These are phyloP conservation scores for Colletotrichum tabaci DNA, from an alignment of 2,329 filamentous ascomycete species.

Conservation along the genomic window DNA sequence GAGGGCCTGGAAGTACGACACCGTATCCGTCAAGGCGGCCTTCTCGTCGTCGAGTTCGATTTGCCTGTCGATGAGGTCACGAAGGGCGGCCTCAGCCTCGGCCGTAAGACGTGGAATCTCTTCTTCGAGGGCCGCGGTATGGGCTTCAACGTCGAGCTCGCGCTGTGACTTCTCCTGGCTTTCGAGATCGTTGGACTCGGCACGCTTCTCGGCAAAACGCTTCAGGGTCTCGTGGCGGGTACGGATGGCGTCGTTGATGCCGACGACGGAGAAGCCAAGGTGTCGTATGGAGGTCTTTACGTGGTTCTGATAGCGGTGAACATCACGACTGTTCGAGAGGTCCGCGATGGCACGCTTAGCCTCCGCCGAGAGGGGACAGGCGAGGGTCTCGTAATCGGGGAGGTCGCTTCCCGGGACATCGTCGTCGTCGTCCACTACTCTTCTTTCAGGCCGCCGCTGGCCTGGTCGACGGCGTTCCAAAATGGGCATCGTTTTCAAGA, in stretches of 20 bases:
- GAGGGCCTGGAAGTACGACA: constrained; percentile 34
- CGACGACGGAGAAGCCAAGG: constrained; percentile 61
- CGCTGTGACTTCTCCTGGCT: constrained; percentile 52
- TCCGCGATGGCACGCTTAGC: constrained; percentile 58
- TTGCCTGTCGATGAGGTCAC: constrained; percentile 65
- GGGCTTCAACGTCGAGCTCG: constrained; percentile 56
- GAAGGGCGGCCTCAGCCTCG: constrained; percentile 62
- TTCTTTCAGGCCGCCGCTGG: constrained; percentile 36
- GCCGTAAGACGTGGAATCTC: constrained; percentile 60
- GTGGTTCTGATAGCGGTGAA: constrained; percentile 61
- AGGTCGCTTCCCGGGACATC: constrained; percentile 49
- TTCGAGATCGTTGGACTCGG: constrained; percentile 50
- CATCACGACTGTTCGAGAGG: constrained; percentile 59
- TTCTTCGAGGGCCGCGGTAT: constrained; percentile 55
- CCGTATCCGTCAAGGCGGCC: constrained; percentile 55
- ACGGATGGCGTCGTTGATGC: constrained; percentile 64
- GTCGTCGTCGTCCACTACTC: constrained; percentile 30
- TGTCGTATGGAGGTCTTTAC: constrained; percentile 60
- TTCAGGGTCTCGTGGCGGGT: constrained; percentile 54
- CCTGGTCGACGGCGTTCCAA: constrained; percentile 32
- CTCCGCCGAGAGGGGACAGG: constrained; percentile 59
- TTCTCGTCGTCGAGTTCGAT: constrained; percentile 66
- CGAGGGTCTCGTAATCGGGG: constrained; percentile 66
- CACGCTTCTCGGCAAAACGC: constrained; percentile 52
- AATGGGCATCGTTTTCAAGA: constrained; percentile 18